Evolutionary conservation across 1,284 basidiomycete species (phyloP).

Genomic region (Puccinia coronata): DNA sequence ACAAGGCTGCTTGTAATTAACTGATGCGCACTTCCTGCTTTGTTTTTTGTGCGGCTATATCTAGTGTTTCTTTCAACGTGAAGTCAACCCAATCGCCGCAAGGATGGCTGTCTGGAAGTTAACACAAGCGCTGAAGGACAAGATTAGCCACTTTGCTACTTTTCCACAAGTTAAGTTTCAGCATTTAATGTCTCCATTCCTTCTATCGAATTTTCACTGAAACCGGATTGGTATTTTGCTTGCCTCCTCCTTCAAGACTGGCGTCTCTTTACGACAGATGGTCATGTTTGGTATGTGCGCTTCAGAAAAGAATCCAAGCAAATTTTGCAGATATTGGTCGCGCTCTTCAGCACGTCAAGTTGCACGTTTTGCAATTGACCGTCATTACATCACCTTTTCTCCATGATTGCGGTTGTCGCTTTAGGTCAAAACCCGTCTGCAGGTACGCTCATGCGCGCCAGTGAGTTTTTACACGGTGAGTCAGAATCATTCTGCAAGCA

Average conservation of each 20-base stretch:
- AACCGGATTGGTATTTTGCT: background rate
- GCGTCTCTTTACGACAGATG: slow-evolving; percentile 89
- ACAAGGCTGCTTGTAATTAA: background rate
- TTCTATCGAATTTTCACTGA: background rate
- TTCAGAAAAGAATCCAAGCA: background rate
- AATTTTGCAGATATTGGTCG: background rate
- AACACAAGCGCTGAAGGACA: slow-evolving; percentile 71
- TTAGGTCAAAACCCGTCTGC: slow-evolving; percentile 78
- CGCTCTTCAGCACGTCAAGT: background rate
- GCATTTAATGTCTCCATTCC: background rate
- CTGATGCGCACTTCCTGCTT: background rate
- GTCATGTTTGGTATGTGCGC: slow-evolving; percentile 67
- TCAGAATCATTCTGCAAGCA: no score
- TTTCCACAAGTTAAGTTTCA: slow-evolving; percentile 81
- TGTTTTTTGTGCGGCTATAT: background rate
- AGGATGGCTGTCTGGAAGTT: slow-evolving; percentile 44
- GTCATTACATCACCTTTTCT: background rate
- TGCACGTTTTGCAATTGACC: background rate
- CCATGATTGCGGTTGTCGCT: no score
- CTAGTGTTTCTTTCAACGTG: background rate
- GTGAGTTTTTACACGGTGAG: slow-evolving; percentile 75
- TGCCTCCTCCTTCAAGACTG: slow-evolving; percentile 47
- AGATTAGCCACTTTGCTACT: slow-evolving; percentile 87
- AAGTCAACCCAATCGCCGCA: background rate
- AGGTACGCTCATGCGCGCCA: slow-evolving; percentile 80